Evolutionary conservation across 768 basidiomycete genomes (phyloP).

Genomic region (Naganishia randhawae): DNA sequence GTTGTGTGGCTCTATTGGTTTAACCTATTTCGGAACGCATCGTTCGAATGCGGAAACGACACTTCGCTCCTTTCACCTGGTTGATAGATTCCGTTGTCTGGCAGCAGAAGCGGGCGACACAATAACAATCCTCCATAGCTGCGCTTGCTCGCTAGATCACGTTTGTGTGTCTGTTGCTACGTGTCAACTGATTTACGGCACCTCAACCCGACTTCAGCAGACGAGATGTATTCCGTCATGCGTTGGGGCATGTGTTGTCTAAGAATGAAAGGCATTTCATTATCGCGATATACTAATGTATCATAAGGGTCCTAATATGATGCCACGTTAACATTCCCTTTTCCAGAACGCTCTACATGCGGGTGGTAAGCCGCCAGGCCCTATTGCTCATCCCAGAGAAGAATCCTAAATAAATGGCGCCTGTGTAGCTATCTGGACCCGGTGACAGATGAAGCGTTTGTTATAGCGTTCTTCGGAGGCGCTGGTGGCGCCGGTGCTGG

Average conservation of each 20-base stretch:
- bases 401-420: not conserved
- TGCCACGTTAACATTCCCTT: too few species aligned
- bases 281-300: not conserved
- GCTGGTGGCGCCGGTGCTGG: slow-evolving; percentile 28
- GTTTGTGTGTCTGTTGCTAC: too few species aligned
- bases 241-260: too few species aligned
- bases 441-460: not conserved
- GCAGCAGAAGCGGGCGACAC: too few species aligned
- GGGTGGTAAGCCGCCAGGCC: not conserved
- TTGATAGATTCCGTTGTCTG: too few species aligned
- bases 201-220: too few species aligned
- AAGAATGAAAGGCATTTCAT: not conserved
- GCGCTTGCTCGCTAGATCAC: too few species aligned
- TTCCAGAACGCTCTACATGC: not conserved
- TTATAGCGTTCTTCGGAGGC: slow-evolving; percentile 4
- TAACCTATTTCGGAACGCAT: not conserved
- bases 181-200: too few species aligned
- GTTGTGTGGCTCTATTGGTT: not conserved
- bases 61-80: too few species aligned
- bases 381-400: not conserved
- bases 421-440: not conserved
- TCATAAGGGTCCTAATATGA: not conserved
- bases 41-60: too few species aligned
- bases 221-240: too few species aligned
- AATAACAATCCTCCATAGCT: too few species aligned